These are phyloP conservation scores for Waltergamsia citrina DNA, from an alignment of 2,329 filamentous ascomycete genomes.

Conservation along the genomic window DNA sequence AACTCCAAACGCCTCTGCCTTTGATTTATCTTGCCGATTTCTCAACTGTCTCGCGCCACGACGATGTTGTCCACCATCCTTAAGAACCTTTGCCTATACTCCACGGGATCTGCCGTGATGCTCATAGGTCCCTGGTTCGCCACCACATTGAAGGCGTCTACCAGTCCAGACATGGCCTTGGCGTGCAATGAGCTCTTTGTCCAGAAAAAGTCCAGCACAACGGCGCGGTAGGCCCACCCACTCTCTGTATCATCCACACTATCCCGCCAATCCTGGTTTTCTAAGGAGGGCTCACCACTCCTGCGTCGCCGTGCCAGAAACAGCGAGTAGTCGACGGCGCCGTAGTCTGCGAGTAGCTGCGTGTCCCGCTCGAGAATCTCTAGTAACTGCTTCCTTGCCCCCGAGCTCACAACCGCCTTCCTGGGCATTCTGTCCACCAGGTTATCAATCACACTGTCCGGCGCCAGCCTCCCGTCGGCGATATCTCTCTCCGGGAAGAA, in stretches of 20 bases:
- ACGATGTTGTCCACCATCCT: conserved; percentile 41
- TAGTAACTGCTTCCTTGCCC: conserved; percentile 47
- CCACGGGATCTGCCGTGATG: conserved; percentile 58
- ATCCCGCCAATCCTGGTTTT: conserved; percentile 57
- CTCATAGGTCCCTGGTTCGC: conserved; percentile 62
- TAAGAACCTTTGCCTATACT: conserved; percentile 51
- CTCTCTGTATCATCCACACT: conserved; percentile 53
- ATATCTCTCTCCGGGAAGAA: conserved; percentile 70
- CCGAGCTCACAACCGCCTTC: conserved; percentile 47
- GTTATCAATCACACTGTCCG: conserved; percentile 54
- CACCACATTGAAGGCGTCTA: conserved; percentile 54
- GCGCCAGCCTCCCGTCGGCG: conserved; percentile 51
- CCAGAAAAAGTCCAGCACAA: conserved; percentile 72
- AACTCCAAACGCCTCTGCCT: no score
- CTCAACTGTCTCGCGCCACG: no score
- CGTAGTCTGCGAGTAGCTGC: conserved; percentile 47
- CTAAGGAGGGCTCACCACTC: no score
- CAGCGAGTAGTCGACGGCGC: conserved; percentile 67
- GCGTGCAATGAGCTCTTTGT: conserved; percentile 61
- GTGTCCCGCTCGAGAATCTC: conserved; percentile 51
- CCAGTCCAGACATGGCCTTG: conserved; percentile 54
- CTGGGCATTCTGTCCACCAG: conserved; percentile 60
- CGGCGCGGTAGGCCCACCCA: conserved; percentile 57
- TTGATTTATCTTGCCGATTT: no score
- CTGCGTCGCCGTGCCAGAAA: conserved; percentile 49